phyloP scores from a whole-genome alignment of 2,329 filamentous ascomycete species.

The Corynespora cassiicola region DNA sequence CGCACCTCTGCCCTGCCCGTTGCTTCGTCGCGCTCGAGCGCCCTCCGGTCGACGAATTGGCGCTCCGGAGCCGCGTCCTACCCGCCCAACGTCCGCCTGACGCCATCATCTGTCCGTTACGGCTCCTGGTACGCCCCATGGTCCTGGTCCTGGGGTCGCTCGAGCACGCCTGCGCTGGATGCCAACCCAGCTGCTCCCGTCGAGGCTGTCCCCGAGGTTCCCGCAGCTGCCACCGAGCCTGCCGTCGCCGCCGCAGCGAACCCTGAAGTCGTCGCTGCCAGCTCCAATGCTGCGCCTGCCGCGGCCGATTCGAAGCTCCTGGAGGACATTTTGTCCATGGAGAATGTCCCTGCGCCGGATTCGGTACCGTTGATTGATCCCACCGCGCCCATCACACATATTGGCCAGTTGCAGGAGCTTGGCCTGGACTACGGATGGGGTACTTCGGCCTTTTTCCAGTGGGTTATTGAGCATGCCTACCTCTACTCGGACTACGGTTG shows the following conservation, averaged over 20 bases:
- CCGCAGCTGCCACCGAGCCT: conserved; percentile 18
- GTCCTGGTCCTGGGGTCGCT: conserved; percentile 44
- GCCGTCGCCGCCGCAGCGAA: conserved; percentile 35
- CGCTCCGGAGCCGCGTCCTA: conserved; percentile 27
- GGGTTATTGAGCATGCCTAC: conserved; percentile 81
- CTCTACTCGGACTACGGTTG: conserved; percentile 78
- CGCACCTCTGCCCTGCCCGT: conserved; percentile 25
- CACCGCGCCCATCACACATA: conserved; percentile 71
- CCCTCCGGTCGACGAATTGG: conserved; percentile 33
- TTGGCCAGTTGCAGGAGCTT: conserved; percentile 82
- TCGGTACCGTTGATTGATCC: conserved; percentile 35
- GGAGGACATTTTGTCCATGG: conserved; percentile 25
- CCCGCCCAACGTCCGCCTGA: conserved; percentile 23
- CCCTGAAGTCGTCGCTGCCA: conserved; percentile 35
- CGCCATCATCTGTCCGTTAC: conserved; percentile 32
- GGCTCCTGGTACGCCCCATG: conserved; percentile 44
- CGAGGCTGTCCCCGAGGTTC: conserved; percentile 11
- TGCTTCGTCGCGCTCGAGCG: conserved; percentile 28
- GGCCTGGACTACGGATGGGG: conserved; percentile 91
- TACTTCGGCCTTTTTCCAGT: conserved; percentile 75
- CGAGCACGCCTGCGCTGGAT: conserved; percentile 26
- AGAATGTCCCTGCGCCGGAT: conserved; percentile 19
- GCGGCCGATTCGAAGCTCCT: conserved; percentile 21
- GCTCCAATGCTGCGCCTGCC: conserved; percentile 22
- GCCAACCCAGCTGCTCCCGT: conserved; percentile 20